phyloP scores from a whole-genome alignment of 495 filamentous ascomycete genomes.

The Tetracladium marchalianum region DNA sequence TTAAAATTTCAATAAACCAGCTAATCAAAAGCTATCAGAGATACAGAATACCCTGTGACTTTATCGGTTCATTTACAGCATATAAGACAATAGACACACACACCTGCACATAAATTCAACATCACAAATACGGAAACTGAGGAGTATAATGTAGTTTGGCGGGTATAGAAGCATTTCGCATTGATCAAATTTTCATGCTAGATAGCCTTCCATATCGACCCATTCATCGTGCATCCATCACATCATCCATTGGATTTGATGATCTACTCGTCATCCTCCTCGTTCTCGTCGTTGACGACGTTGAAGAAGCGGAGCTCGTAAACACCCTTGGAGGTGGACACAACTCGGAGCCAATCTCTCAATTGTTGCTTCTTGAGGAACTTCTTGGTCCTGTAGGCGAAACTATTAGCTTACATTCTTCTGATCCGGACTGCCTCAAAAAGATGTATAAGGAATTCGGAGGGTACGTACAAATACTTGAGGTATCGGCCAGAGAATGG shows the following conservation, averaged over 20 bases:
- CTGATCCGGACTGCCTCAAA: background rate
- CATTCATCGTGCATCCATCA: constrained; percentile 1
- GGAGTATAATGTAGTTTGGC: background rate
- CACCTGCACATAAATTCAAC: too few species aligned
- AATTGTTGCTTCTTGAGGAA: constrained; percentile 99
- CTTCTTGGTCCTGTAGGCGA: constrained; percentile 81
- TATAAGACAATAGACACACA: too few species aligned
- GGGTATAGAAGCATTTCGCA: constrained; percentile 4
- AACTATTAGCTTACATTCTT: constrained; percentile 2
- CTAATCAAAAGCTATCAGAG: too few species aligned
- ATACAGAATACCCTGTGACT: too few species aligned
- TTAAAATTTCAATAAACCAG: too few species aligned
- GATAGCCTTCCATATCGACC: background rate
- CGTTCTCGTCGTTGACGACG: constrained; percentile 92
- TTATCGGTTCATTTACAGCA: too few species aligned
- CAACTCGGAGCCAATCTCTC: constrained; percentile 98
- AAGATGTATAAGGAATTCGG: background rate
- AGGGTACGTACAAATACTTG: constrained; percentile 84
- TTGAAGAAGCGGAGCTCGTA: constrained; percentile 99
- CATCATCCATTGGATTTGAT: constrained; percentile 1
- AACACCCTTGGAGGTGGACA: constrained; percentile 90
- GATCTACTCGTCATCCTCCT: constrained; percentile 90
- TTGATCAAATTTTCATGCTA: constrained; percentile 6
- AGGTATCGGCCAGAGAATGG: constrained; percentile 97
- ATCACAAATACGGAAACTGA: too few species aligned